These are phyloP conservation scores for Suillus plorans DNA, from an alignment of 768 basidiomycete species.

Conservation along the genomic window DNA sequence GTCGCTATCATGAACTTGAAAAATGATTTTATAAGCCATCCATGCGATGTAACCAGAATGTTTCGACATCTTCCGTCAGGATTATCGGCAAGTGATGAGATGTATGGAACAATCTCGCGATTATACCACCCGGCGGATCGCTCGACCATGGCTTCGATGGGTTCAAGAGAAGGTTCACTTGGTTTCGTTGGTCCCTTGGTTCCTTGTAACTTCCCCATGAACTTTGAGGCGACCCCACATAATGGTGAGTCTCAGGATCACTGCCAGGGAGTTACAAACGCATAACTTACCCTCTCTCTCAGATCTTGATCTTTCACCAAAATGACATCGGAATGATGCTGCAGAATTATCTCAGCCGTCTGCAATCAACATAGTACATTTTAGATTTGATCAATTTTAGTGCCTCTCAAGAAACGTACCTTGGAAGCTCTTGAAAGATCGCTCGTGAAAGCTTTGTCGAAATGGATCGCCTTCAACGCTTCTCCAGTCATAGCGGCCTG, in stretches of 20 bases:
- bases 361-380: constrained; percentile 22
- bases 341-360: constrained; percentile 70
- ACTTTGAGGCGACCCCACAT: constrained; percentile 33
- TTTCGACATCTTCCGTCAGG: constrained; percentile 14
- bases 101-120: constrained; percentile 37
- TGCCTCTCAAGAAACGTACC: constrained; percentile 14
- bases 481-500: constrained; percentile 63
- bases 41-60: constrained; percentile 67
- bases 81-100: constrained; percentile 32
- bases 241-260: neutral
- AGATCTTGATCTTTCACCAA: constrained; percentile 48
- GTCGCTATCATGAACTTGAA: constrained; percentile 48
- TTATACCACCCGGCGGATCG: constrained; percentile 69
- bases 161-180: constrained; percentile 27
- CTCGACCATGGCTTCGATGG: constrained; percentile 37
- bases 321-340: constrained; percentile 45
- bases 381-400: neutral
- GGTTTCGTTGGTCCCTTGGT: constrained; percentile 17
- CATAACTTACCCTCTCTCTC: constrained; percentile 56
- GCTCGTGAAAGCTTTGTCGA: constrained; percentile 66
- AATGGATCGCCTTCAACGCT: constrained; percentile 52
- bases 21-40: constrained; percentile 59
- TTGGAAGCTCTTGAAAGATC: constrained; percentile 67
- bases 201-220: constrained; percentile 65
- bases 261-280: neutral